These are phyloP conservation scores for Salix udensis DNA, from an alignment of 345 rosid genomes.

Conservation along the genomic window DNA sequence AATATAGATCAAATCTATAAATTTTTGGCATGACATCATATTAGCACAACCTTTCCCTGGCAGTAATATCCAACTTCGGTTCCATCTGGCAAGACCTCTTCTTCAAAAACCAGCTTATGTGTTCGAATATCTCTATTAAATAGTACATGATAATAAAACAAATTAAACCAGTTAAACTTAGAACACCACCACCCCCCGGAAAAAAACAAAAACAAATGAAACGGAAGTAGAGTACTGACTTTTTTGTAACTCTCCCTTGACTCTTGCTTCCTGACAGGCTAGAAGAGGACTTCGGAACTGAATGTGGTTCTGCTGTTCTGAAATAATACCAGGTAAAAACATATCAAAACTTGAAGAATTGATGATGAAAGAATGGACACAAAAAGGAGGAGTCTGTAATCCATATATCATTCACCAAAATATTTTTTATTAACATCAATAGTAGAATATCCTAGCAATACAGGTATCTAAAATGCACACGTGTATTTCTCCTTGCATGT, in stretches of 20 bases:
- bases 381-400: neutral
- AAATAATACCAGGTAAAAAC: conserved; percentile 15
- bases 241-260: conserved; percentile 71
- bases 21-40: conserved; percentile 11
- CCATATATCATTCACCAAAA: neutral
- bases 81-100: conserved; percentile 79
- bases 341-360: neutral
- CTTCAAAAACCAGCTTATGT: conserved; percentile 88
- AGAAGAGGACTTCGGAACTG: conserved; percentile 28
- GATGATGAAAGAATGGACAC: neutral
- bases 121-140: conserved; percentile 68
- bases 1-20: neutral
- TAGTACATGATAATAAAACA: conserved; percentile 5
- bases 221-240: conserved; percentile 39
- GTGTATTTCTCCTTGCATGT: neutral
- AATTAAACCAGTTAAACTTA: conserved; percentile 3
- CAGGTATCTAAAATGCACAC: neutral
- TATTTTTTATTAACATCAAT: neutral
- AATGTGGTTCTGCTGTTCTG: conserved; percentile 47
- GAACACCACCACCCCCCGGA: neutral
- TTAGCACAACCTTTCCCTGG: conserved; percentile 60
- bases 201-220: conserved; percentile 1
- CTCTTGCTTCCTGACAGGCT: conserved; percentile 43
- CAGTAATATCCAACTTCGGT: conserved; percentile 81
- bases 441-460: neutral